Percentiles rank a stretch among this genome's conserved stretches.
Evolutionary conservation across 768 basidiomycete species (phyloP).

Genomic region (Suillus spraguei): DNA sequence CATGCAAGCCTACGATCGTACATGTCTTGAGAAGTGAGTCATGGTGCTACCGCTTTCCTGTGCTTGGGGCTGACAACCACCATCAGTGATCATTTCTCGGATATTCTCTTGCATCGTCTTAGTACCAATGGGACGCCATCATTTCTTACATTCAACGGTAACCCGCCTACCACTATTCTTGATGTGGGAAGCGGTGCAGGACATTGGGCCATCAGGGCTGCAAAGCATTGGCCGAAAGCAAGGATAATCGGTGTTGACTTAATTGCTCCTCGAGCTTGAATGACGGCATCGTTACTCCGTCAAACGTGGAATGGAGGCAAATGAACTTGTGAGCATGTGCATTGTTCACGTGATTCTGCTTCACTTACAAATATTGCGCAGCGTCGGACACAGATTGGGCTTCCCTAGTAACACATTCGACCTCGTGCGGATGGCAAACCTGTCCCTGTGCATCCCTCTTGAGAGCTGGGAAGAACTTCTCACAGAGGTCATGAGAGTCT

Average conservation of each 20-base stretch:
- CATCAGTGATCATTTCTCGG: slow-evolving; percentile 61
- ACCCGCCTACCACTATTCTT: slow-evolving; percentile 57
- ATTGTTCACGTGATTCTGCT: not conserved
- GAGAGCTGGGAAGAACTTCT: slow-evolving; percentile 62
- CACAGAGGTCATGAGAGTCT: slow-evolving; percentile 61
- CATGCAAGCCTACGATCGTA: slow-evolving; percentile 66
- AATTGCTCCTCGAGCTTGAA: slow-evolving; percentile 36
- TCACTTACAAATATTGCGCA: slow-evolving; percentile 29
- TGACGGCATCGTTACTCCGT: slow-evolving; percentile 40
- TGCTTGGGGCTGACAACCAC: slow-evolving; percentile 15
- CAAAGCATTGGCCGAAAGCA: slow-evolving; percentile 59
- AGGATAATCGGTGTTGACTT: slow-evolving; percentile 70
- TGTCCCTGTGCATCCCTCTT: slow-evolving; percentile 61
- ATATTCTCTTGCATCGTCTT: slow-evolving; percentile 56
- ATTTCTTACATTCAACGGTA: slow-evolving; percentile 54
- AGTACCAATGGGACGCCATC: slow-evolving; percentile 55
- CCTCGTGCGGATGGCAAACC: slow-evolving; percentile 71
- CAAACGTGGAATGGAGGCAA: slow-evolving; percentile 50
- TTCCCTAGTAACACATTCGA: slow-evolving; percentile 69
- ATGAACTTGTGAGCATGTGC: slow-evolving; percentile 65
- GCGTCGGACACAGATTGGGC: slow-evolving; percentile 58
- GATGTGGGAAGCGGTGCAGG: slow-evolving; percentile 81
- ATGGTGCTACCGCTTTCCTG: slow-evolving; percentile 8
- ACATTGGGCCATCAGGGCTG: slow-evolving; percentile 66
- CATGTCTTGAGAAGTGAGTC: slow-evolving; percentile 60